Conservation (phyloP, 2,329 filamentous ascomycete genomes). For the Diplodia mutila region DNA sequence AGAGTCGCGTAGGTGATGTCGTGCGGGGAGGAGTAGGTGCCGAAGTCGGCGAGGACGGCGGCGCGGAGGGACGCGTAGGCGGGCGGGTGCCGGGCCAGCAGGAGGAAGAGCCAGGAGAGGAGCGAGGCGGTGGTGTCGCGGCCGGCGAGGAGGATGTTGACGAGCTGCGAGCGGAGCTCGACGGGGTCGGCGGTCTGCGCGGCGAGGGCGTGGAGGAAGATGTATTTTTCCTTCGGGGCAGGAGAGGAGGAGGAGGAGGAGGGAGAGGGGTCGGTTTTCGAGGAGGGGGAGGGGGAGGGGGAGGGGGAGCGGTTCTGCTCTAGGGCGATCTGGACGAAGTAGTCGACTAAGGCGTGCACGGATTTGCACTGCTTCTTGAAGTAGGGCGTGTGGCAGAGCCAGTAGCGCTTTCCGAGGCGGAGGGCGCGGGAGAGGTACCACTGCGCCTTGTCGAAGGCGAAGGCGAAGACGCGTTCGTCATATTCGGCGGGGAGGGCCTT, state of each 20-base stretch:
- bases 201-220: slow-evolving; percentile 53
- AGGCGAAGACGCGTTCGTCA: slow-evolving; percentile 43
- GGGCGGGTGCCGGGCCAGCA: slow-evolving; percentile 38
- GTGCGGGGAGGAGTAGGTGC: slow-evolving; percentile 37
- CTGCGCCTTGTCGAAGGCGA: slow-evolving; percentile 50
- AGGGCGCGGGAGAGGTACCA: slow-evolving; percentile 41
- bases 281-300: too few species aligned
- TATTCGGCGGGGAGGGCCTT: slow-evolving; percentile 10
- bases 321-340: slow-evolving; percentile 52
- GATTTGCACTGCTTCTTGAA: slow-evolving; percentile 17
- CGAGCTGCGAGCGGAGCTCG: slow-evolving; percentile 49
- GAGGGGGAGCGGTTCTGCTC: too few species aligned
- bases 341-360: slow-evolving; percentile 48
- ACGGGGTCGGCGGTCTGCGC: slow-evolving; percentile 50
- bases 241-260: too few species aligned
- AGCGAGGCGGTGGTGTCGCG: slow-evolving; percentile 46
- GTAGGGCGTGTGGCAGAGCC: slow-evolving; percentile 27
- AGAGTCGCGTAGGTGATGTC: slow-evolving; percentile 45
- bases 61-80: slow-evolving; percentile 42
- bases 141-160: slow-evolving; percentile 50
- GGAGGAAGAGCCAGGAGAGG: slow-evolving; percentile 46
- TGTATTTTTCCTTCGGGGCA: slow-evolving; percentile 34
- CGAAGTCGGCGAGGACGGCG: slow-evolving; percentile 43
- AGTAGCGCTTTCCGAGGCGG: slow-evolving; percentile 43
- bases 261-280: too few species aligned